Percentiles rank a stretch among this genome's conserved stretches.
phyloP scores from a whole-genome alignment of 2,329 filamentous ascomycete species.

The Beauveria medogensis region DNA sequence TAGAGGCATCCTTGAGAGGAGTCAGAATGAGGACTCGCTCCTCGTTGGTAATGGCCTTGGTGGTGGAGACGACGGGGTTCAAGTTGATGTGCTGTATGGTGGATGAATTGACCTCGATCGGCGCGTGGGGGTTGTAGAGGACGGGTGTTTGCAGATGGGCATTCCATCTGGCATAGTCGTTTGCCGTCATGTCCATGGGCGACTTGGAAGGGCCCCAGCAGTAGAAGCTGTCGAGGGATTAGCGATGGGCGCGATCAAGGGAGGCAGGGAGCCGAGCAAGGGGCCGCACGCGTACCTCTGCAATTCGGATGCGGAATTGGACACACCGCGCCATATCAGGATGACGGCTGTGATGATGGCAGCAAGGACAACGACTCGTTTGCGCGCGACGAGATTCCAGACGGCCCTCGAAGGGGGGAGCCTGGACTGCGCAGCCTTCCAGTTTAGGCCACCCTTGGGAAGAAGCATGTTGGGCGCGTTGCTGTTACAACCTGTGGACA shows the following conservation, averaged over 20 bases:
- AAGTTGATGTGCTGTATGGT: conserved; percentile 76
- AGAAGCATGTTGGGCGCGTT: conserved; percentile 63
- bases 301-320: conserved; percentile 74
- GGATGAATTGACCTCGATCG: conserved; percentile 73
- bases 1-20: conserved; percentile 80
- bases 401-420: conserved; percentile 70
- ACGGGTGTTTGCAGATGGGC: conserved; percentile 85
- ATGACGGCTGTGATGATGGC: conserved; percentile 63
- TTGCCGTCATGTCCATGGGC: conserved; percentile 90
- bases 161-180: conserved; percentile 86
- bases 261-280: not conserved
- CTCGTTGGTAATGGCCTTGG: conserved; percentile 67
- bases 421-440: conserved; percentile 79
- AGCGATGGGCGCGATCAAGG: not conserved
- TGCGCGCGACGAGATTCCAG: conserved; percentile 62
- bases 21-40: conserved; percentile 89
- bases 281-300: conserved; percentile 59
- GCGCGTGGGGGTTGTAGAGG: conserved; percentile 89
- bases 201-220: conserved; percentile 93
- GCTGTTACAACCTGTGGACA: not conserved
- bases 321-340: conserved; percentile 82
- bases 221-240: conserved; percentile 62
- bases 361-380: conserved; percentile 68
- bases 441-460: conserved; percentile 81
- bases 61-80: conserved; percentile 75